A percentile compares a stretch with the other conserved stretches of the same genome.
phyloP scores from a whole-genome alignment of 2,329 filamentous ascomycete genomes.

The Cercospora sojina region DNA sequence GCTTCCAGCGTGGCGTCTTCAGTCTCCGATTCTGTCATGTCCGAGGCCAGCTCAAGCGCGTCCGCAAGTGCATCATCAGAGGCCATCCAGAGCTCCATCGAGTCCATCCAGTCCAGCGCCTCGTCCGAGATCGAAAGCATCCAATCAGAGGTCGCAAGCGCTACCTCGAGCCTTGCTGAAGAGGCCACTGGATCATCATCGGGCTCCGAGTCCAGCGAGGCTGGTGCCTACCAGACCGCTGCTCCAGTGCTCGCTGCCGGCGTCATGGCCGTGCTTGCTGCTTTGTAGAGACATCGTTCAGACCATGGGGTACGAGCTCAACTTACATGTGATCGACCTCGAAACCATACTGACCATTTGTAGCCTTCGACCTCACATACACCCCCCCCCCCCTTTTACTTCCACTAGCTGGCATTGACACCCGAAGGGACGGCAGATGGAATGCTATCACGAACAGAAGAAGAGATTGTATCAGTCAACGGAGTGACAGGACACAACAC shows the following conservation, averaged over 20 bases:
- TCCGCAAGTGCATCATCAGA: neutral
- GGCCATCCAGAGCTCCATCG: conserved; percentile 3
- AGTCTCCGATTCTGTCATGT: neutral
- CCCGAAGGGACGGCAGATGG: neutral
- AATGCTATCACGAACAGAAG: neutral
- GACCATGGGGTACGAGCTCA: neutral
- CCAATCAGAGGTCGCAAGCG: neutral
- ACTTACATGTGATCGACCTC: neutral
- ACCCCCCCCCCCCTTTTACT: neutral
- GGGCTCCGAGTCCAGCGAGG: neutral
- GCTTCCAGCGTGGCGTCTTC: conserved; percentile 1
- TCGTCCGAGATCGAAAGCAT: neutral
- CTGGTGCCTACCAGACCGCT: conserved; percentile 6
- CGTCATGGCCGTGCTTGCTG: conserved; percentile 8
- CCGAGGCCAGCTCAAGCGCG: neutral
- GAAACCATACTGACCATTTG: neutral
- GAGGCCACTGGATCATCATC: neutral
- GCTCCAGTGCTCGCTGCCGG: conserved; percentile 7
- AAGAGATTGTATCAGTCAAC: neutral
- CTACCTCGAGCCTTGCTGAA: neutral
- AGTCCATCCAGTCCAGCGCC: neutral
- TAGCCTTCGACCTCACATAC: neutral
- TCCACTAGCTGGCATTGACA: neutral
- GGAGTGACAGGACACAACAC: neutral
- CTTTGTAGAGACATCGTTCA: neutral